Evolutionary conservation across 768 basidiomycete genomes (phyloP), one percentile per base, ranked within the genome.

Genomic region (Russula sp.): DNA sequence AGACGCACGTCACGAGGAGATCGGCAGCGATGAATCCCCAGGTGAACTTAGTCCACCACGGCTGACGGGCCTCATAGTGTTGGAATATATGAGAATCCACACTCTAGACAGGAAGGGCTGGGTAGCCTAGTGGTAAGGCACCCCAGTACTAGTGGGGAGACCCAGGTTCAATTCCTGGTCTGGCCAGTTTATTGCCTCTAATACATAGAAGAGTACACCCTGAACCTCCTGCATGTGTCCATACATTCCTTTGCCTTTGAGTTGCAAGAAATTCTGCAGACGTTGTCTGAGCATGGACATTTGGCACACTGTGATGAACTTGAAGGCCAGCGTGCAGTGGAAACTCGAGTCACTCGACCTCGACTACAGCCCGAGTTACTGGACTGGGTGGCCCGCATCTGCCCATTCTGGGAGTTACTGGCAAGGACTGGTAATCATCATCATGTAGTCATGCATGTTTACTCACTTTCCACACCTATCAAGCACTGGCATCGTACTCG

Each of bases 11-110:
- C 55, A 64, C 45, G 42, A 66, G 13, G 7, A 68, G 61, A 56
- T 66, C 67, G 47, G 65, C 67, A 5, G 62, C 65, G 55, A 66
- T 58, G 47, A 66, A 47, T 0, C 61, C 61, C 67, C 67, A 68
- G 4, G 61, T 68, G 50, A 63, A 60, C 11, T 37, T 51, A 10
- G 59, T 59, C 67, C 65, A 68, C 67, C 67, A 68, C 11, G 54
- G 57, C n/a, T 39, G 55, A 4, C 51, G 60, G 4, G 65, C 57
- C 34, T 68, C 65, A 13, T 59, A n/a, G n/a, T n/a, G n/a, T n/a
- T n/a, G n/a, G n/a, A n/a, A n/a, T n/a, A n/a, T n/a, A n/a, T n/a
- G n/a, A n/a, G n/a, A n/a, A n/a, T n/a, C n/a, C n/a, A n/a, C n/a
- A n/a, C n/a, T n/a, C n/a, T n/a, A n/a, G n/a, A n/a, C n/a, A n/a